A percentile compares a stretch with the other conserved stretches of the same genome.
Conservation (phyloP, 1,284 basidiomycete genomes). For the Cryptococcus jaspeensis region DNA sequence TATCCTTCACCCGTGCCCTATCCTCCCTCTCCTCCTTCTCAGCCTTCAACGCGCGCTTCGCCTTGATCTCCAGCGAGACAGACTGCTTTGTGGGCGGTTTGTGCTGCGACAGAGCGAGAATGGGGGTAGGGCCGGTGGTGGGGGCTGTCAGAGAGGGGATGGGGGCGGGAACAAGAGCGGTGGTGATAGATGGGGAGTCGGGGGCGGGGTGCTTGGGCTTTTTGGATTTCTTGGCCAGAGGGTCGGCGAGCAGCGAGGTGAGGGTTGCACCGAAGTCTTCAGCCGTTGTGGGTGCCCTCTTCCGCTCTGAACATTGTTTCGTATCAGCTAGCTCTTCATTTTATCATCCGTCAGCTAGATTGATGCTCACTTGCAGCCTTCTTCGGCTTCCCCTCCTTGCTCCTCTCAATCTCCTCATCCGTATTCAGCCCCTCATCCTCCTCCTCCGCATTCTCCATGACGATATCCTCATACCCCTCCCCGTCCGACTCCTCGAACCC, state of each 20-base stretch:
- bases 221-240: conserved; percentile 19
- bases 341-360: too few relatives aligned
- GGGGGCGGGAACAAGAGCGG: conserved; percentile 1
- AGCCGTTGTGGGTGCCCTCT: conserved; percentile 44
- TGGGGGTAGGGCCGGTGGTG: conserved; percentile 24
- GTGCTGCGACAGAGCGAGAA: conserved; percentile 40
- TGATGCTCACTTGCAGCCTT: conserved; percentile 9
- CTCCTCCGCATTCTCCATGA: conserved; percentile 12
- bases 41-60: conserved; percentile 39
- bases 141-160: background rate
- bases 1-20: conserved; percentile 43
- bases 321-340: background rate
- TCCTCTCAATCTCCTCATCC: conserved; percentile 35
- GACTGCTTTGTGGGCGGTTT: conserved; percentile 28
- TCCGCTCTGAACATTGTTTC: conserved; percentile 35
- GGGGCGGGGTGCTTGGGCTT: conserved; percentile 10
- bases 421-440: conserved; percentile 19
- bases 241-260: conserved; percentile 44
- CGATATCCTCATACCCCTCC: conserved; percentile 11
- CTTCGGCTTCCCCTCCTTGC: conserved; percentile 13
- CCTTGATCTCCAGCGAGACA: conserved; percentile 28
- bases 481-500: conserved; percentile 21
- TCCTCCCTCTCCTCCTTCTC: conserved; percentile 47
- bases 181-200: conserved; percentile 3
- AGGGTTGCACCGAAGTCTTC: conserved; percentile 47